phyloP scores from a whole-genome alignment of 1,284 basidiomycete species.

The Austropuccinia psidii region DNA sequence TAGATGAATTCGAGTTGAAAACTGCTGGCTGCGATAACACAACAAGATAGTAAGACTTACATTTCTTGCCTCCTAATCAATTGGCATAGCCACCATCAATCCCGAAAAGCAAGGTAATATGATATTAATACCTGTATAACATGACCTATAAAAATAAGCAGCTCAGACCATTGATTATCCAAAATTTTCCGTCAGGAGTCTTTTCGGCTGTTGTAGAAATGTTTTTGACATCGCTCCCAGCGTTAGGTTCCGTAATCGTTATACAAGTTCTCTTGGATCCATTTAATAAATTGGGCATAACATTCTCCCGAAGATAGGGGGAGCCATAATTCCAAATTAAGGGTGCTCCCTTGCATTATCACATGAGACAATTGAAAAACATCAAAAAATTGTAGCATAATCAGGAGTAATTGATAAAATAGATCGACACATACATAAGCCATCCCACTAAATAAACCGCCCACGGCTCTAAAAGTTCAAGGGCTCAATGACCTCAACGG shows the following conservation, averaged over 20 bases:
- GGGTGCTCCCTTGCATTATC: conserved; percentile 27
- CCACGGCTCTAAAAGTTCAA: conserved; percentile 18
- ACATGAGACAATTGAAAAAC: too few relatives aligned
- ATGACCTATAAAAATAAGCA: neutral
- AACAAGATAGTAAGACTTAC: neutral
- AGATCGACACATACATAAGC: conserved; percentile 8
- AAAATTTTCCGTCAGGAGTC: conserved; percentile 35
- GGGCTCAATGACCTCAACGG: too few relatives aligned
- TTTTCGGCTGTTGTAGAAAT: conserved; percentile 14
- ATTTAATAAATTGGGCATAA: conserved; percentile 16
- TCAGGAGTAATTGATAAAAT: neutral
- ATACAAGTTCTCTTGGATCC: conserved; percentile 29
- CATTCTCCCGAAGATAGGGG: neutral
- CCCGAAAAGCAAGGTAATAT: neutral
- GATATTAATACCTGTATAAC: neutral
- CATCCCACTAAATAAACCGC: conserved; percentile 28
- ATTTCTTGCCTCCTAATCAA: conserved; percentile 30
- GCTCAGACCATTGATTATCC: conserved; percentile 16
- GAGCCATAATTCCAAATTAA: conserved; percentile 38
- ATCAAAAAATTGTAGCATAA: too few relatives aligned
- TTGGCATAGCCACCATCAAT: neutral
- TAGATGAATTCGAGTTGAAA: neutral
- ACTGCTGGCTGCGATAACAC: neutral
- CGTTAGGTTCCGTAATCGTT: conserved; percentile 39
- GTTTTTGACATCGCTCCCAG: conserved; percentile 36